These are phyloP conservation scores for Eragrostis nindensis DNA, from an alignment of 176 grass and related monocot genomes.

Conservation along the genomic window DNA sequence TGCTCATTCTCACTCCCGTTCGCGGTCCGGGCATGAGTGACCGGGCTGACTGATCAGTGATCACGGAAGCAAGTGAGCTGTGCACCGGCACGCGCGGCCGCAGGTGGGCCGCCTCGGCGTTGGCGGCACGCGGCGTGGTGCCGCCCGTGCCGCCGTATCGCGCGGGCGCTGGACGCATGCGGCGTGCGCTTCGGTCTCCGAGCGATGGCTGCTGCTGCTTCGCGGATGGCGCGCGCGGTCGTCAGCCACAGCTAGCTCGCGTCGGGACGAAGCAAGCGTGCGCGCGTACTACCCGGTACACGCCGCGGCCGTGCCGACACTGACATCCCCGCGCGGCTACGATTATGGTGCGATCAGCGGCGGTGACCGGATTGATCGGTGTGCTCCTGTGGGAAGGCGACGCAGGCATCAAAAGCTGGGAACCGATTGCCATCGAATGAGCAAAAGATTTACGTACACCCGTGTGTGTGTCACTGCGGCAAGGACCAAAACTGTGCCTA, in stretches of 20 bases:
- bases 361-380: too few species aligned
- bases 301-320: too few species aligned
- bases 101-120: background rate
- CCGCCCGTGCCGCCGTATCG: conserved; percentile 2
- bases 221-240: background rate
- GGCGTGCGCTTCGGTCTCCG: conserved; percentile 17
- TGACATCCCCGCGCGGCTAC: too few species aligned
- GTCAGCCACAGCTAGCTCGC: background rate
- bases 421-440: too few species aligned
- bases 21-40: background rate
- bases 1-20: background rate
- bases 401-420: too few species aligned
- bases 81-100: background rate
- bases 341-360: too few species aligned
- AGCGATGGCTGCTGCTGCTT: background rate
- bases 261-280: background rate
- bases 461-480: too few species aligned
- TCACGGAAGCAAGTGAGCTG: background rate
- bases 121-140: conserved; percentile 26
- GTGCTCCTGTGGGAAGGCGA: too few species aligned
- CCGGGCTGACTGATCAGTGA: background rate
- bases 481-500: too few species aligned
- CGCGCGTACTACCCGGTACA: background rate
- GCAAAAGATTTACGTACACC: too few species aligned
- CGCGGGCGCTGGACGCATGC: conserved; percentile 3